Conservation (phyloP, 257 asterid species). For the Solanum clarkiae region DNA sequence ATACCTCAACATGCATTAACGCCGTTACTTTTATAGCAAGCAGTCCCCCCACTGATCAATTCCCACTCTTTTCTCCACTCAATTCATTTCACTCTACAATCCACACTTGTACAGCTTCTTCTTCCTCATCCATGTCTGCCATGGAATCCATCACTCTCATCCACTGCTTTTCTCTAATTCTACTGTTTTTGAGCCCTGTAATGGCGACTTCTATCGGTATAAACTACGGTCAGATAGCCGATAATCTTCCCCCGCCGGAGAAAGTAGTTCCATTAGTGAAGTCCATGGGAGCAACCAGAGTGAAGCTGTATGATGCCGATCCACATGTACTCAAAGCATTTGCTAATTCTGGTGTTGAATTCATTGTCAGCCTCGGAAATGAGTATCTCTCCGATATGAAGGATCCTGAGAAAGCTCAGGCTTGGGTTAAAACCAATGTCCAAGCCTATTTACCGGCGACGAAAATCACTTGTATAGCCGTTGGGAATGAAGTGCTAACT, state of each 20-base stretch:
- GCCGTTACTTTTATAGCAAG: neutral
- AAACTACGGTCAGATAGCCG: conserved; percentile 84
- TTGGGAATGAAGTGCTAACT: conserved; percentile 77
- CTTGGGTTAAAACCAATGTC: conserved; percentile 71
- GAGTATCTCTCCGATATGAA: conserved; percentile 37
- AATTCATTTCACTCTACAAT: neutral
- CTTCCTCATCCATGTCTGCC: neutral
- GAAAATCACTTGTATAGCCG: conserved; percentile 56
- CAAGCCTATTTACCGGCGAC: conserved; percentile 55
- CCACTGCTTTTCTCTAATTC: neutral
- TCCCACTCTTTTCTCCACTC: neutral
- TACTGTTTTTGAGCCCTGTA: conserved; percentile 1
- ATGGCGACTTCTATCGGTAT: conserved; percentile 35
- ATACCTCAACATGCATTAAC: neutral
- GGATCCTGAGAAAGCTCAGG: conserved; percentile 46
- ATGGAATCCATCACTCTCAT: neutral
- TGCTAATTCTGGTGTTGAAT: conserved; percentile 62
- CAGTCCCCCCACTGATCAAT: neutral
- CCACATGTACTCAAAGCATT: conserved; percentile 68
- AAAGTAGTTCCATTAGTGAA: conserved; percentile 51
- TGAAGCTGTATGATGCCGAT: conserved; percentile 81
- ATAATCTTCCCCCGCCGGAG: conserved; percentile 72
- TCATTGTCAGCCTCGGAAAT: conserved; percentile 60
- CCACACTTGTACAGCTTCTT: neutral
- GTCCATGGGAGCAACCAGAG: conserved; percentile 56